Base-by-base conservation (phyloP, 371 early-diverging fungal species). In the Choanephora cucurbitarum region DNA sequence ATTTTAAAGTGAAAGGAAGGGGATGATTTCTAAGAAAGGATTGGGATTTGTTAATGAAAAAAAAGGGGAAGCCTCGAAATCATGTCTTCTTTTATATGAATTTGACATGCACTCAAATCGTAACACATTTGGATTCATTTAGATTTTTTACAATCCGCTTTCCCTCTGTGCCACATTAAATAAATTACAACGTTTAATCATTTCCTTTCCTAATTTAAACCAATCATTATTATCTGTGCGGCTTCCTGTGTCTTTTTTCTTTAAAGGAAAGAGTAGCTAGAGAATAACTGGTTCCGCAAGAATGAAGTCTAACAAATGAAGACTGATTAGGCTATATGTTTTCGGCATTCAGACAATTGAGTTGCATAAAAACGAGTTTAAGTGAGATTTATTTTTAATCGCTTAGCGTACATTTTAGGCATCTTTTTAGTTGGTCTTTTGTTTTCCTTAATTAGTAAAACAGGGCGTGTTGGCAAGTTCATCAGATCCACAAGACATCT, bases 1-100 rank as follows among this genome's bases (percentile, higher is more conserved):
- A 69, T 69, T 57, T 46, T 58, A 15, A 37, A 61, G 58, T 58
- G 65, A 60, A 52, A 44, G 65, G 69, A 61, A 65, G 53, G 65
- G 65, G 67, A 15, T 44, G n/a, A 15, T 37, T 24, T 60, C 39
- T 19, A 6, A 32, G 44, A 44, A 55, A 44, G 31, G 34, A 55
- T 49, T 23, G 44, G 7, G 31, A 21, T 49, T 40, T 23, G 18
- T 41, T 24, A 42, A 42, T 34, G 18, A 15, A 41, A 33, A 28
- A 49, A 41, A 19, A 49, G 34, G 31, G 17, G 31, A n/a, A 24
- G n/a, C n/a, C n/a, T n/a, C n/a, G 28, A 31, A 9, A 23, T 42
- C 19, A 34, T 28, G 19, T 41, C 13, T 28, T 5, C 10, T 6
- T 43, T 57, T 57, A 43, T 57, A 57, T 57, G 43, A 43, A 43